Conservation (phyloP, 2,329 filamentous ascomycete species). For the Aspergillus fumigatiaffinis region DNA sequence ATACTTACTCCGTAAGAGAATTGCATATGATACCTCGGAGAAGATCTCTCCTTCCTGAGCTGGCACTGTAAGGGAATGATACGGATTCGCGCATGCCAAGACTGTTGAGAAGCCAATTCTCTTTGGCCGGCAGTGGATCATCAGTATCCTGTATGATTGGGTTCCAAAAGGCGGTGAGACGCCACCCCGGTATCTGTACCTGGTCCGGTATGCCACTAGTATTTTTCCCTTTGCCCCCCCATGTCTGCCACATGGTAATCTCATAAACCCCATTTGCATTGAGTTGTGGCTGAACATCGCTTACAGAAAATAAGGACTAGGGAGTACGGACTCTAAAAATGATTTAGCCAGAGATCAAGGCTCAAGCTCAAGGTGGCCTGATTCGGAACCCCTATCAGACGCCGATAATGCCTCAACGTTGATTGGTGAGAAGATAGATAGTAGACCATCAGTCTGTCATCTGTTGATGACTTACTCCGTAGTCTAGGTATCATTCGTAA, state of each 20-base stretch:
- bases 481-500: not conserved
- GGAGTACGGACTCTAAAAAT: no score
- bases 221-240: not conserved
- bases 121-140: not conserved
- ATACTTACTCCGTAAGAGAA: not conserved
- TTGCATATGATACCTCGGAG: not conserved
- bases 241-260: not conserved
- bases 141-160: not conserved
- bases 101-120: conserved; percentile 14
- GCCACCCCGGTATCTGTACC: conserved; percentile 1
- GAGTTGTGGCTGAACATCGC: not conserved
- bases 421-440: not conserved
- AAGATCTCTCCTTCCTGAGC: not conserved
- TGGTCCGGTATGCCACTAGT: not conserved
- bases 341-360: no score
- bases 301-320: no score
- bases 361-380: not conserved
- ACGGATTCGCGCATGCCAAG: conserved; percentile 5
- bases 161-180: conserved; percentile 6
- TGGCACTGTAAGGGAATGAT: not conserved
- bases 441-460: not conserved
- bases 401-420: not conserved
- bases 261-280: not conserved
- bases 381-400: not conserved
- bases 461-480: not conserved